Evolutionary conservation across 2,329 filamentous ascomycete genomes (phyloP), one percentile per base, ranked within the genome.

Genomic region (Epichloe amarillans): DNA sequence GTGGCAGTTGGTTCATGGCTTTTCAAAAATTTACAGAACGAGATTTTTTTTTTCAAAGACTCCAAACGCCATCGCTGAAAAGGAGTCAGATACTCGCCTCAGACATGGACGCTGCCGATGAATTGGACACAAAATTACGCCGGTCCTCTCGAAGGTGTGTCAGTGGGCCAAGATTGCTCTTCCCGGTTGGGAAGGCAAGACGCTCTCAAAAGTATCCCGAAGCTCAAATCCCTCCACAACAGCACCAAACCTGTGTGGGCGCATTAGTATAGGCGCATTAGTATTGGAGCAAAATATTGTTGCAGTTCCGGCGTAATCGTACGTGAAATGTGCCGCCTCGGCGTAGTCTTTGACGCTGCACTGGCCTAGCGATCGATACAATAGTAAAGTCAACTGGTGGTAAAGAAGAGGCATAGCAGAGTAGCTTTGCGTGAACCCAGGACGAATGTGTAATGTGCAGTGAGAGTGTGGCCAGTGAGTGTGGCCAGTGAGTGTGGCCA

Each of bases 181-280:
- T 36, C 51, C 54, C 42, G 48, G 38, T 54, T 55, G 50, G 38
- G 54, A 55, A 17, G 58, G 53, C 36, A 66, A 53, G 5, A 88
- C 74, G 38, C 75, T 83, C 61, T 84, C 84, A 50, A 95, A 67
- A 21, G 88, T 88, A 69, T 95, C 90, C 47, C 77, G 72, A 38
- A 88, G 77, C 67, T 88, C 84, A 58, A 81, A 82, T 57, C 82
- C 77, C 57, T 82, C 79, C 70, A 81, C 73, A 3, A 83, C 79
- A 17, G 79, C 79, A 30, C 79, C 79, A 54, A 83, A 82, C 15
- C 78, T 82, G 26, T 15, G 12, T 36, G 10, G 14, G 36, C 10
- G 14, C 2, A 5, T 48, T 1, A 48, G 38, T 15, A 15, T 36
- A 5, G 15, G 36, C 10, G 14, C 2, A 5, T 48, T 1, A 48